Evolutionary conservation across 371 early-diverging fungal genomes (phyloP).

Genomic region (Thermomucor indicae-seudaticae): DNA sequence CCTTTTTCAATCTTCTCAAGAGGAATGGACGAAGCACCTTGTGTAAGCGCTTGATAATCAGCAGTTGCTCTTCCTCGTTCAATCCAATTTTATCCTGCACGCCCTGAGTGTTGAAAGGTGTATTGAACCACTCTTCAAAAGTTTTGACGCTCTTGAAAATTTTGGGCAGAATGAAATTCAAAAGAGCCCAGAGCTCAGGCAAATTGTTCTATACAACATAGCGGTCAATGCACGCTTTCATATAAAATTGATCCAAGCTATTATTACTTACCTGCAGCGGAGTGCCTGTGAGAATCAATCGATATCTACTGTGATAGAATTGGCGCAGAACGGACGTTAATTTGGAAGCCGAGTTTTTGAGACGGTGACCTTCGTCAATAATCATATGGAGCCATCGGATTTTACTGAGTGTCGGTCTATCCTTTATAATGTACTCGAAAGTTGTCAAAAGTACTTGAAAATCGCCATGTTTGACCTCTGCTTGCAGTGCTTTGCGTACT

Average conservation of each 20-base stretch:
- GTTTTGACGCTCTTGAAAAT: conserved; percentile 93
- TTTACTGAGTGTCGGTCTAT: conserved; percentile 75
- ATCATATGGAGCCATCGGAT: conserved; percentile 95
- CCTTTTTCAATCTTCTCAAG: conserved; percentile 96
- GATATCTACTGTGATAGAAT: conserved; percentile 82
- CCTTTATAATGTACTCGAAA: conserved; percentile 96
- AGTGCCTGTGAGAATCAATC: conserved; percentile 98
- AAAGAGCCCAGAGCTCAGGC: conserved; percentile 96
- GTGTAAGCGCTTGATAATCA: conserved; percentile 95
- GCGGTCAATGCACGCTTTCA: neutral
- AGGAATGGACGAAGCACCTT: conserved; percentile 97
- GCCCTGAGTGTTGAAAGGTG: conserved; percentile 85
- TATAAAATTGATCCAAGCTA: neutral
- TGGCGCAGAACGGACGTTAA: conserved; percentile 81
- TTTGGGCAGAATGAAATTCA: conserved; percentile 96
- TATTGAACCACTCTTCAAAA: conserved; percentile 99
- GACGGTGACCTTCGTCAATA: conserved; percentile 98
- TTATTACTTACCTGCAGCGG: conserved; percentile 80
- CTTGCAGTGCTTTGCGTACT: conserved; percentile 68
- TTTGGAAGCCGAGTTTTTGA: conserved; percentile 94
- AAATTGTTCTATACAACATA: conserved; percentile 81
- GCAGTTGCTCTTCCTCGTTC: conserved; percentile 95
- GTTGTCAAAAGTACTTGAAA: conserved; percentile 97
- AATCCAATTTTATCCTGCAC: conserved; percentile 86
- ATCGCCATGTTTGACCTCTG: conserved; percentile 65